Base-by-base conservation (phyloP, 352 stramenopile genomes). In the Achlya hypogyna region DNA sequence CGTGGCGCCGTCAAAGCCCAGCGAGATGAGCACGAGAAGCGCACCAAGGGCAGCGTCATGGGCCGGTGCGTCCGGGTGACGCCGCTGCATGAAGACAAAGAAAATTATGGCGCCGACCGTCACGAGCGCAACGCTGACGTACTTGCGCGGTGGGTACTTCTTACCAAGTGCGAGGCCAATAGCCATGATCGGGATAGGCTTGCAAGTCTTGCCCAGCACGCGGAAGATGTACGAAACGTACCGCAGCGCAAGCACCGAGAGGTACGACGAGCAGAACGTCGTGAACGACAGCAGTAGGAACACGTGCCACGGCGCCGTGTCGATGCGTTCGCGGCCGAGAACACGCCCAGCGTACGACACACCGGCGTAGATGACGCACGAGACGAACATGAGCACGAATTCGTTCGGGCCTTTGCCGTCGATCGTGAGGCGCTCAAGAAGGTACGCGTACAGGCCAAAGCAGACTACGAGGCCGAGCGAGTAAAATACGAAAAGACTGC, bases 121-220 rank as follows among this genome's bases (percentile, higher is more conserved):
- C 72, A 96, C 96, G 62, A 96, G 74, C 22, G 68, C 65, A 29
- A 96, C 86, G 71, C 95, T 97, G n/a, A 93, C 66, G 72, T 96
- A 97, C 67, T 96, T 96, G 45, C 81, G 81, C 8, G 82, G 22
- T 23, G 83, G 81, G 71, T 97, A 97, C 52, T 79, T 78, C 72
- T 97, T 96, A 10, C 87, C 87, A 8, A 74, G 47, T 73, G 96
- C 84, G 5, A 95, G 53, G 25, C 86, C 87, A 77, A 97, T 94
- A 25, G 95, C 66, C 89, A 97, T 96, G 47, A 97, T 88, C 28
- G 89, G 89, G 22, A 97, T 87, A 28, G 89, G 89, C 71, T 96
- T 97, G 72, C 89, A 97, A 63, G 76, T 91, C 73, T 97, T 97
- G 20, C 86, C 88, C 20, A 97, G 72, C 1, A 97, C 86, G 77